Evolutionary conservation across 179 eudicot genomes (phyloP), one percentile per base, ranked within the genome.

Genomic region (Heliamphora pulchella): DNA sequence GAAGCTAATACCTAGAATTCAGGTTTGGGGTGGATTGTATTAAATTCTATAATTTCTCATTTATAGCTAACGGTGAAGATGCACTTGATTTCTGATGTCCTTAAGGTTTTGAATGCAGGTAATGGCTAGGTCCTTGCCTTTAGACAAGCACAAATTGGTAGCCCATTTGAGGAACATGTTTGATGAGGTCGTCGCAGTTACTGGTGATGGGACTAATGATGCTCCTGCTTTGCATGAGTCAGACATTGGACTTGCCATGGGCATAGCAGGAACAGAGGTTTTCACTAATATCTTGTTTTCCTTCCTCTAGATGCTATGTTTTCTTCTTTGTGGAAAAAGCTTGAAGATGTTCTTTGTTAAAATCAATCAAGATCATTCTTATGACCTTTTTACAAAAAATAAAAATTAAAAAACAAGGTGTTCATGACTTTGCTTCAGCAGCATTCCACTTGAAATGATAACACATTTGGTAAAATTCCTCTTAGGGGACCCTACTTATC

Each of bases 121-220:
- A 75, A 94, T 95, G 98, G 98, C 98, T 79, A 89, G 98, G 69
- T 91, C 98, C 39, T 84, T 89, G 77, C 98, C 98, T 43, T 83
- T 89, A 57, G 98, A 95, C 89, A 95, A 95, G 84, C 90, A 89
- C 85, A 81, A 54, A 20, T 80, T 95, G 78, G 98, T 95, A 59
- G 84, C 84, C 62, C 84, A 76, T 48, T 82, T 90, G 78, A 91
- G 89, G 86, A 80, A 55, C 68, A 71, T 31, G 80, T 88, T 89
- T 43, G 84, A 79, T 61, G 97, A 93, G 81, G 97, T 95, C 64
- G 95, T 91, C 81, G 93, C 97, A 59, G 98, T 95, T 78, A 95
- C 98, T 31, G 98, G 98, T 84, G 98, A 95, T 80, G 98, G 98
- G 57, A 95, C 97, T 48, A 95, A 95, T 87, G 98, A 95, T 86